Evolutionary conservation across 495 filamentous ascomycete genomes (phyloP).

Genomic region (Trichoderma reesei): DNA sequence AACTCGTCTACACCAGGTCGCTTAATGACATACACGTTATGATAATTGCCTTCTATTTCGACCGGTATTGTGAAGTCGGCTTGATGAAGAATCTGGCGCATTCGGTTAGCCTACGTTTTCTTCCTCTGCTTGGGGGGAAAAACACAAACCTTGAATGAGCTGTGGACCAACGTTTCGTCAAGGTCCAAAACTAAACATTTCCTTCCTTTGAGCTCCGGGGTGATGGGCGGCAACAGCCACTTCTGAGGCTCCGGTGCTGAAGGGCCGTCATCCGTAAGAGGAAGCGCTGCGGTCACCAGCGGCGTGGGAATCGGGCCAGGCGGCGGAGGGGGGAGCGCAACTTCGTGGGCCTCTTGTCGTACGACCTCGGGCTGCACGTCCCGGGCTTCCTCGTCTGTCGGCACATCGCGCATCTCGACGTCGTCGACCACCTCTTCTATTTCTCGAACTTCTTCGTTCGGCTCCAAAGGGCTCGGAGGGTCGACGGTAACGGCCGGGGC

Average conservation of each 20-base stretch:
- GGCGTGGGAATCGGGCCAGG: slow-evolving; percentile 30
- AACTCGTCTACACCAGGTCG: slow-evolving; percentile 94
- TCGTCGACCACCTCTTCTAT: slow-evolving; percentile 46
- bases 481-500: slow-evolving; percentile 35
- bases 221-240: slow-evolving; percentile 69
- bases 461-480: slow-evolving; percentile 23
- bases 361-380: slow-evolving; percentile 16
- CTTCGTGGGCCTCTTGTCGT: slow-evolving; percentile 20
- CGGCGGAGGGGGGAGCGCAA: slow-evolving; percentile 44
- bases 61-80: slow-evolving; percentile 99
- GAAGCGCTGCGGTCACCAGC: slow-evolving; percentile 1
- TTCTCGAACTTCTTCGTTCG: slow-evolving; percentile 19
- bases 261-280: slow-evolving; percentile 3
- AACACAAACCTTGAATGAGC: slow-evolving; percentile 87
- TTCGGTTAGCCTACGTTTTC: slow-evolving; percentile 18
- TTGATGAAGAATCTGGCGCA: slow-evolving; percentile 81
- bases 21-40: slow-evolving; percentile 99
- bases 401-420: slow-evolving; percentile 52
- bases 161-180: slow-evolving; percentile 97
- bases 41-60: slow-evolving; percentile 96
- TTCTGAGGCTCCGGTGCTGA: slow-evolving; percentile 45
- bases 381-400: slow-evolving; percentile 10
- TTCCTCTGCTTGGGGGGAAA: neutral
- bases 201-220: slow-evolving; percentile 66
- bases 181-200: slow-evolving; percentile 95